These are phyloP conservation scores for Colletotrichum eremochloae DNA, from an alignment of 2,329 filamentous ascomycete species.

Conservation along the genomic window DNA sequence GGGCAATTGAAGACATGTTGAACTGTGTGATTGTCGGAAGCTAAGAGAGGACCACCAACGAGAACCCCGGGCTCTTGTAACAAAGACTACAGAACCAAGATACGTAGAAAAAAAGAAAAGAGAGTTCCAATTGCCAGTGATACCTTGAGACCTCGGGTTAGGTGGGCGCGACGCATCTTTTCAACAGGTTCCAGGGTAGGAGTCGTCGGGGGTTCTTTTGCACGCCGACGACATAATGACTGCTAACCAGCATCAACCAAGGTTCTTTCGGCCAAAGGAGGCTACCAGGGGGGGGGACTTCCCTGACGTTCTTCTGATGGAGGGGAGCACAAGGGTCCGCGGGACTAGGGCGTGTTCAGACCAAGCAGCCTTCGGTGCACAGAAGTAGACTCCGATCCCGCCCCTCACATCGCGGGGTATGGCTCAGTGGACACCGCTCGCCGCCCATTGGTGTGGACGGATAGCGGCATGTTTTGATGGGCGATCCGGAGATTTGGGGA, in stretches of 20 bases:
- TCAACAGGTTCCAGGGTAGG: slow-evolving; percentile 22
- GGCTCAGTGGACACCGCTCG: background rate
- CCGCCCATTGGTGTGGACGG: slow-evolving; percentile 32
- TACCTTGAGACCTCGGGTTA: slow-evolving; percentile 31
- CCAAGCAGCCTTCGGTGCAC: slow-evolving; percentile 12
- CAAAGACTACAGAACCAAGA: background rate
- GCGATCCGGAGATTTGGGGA: slow-evolving; percentile 16
- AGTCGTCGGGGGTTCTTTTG: slow-evolving; percentile 34
- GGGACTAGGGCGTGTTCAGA: background rate
- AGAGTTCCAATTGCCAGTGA: slow-evolving; percentile 26
- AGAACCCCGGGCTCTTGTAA: background rate
- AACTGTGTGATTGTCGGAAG: background rate
- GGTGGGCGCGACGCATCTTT: slow-evolving; percentile 41
- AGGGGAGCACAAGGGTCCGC: slow-evolving; percentile 1
- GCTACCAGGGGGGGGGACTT: background rate
- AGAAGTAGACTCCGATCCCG: slow-evolving; percentile 28
- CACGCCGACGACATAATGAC: slow-evolving; percentile 18
- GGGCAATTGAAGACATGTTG: slow-evolving; percentile 30
- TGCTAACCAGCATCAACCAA: slow-evolving; percentile 6
- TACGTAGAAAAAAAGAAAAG: background rate
- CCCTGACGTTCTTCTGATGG: slow-evolving; percentile 29
- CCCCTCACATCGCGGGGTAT: background rate
- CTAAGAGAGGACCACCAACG: background rate
- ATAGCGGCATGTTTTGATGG: slow-evolving; percentile 20
- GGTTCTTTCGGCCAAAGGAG: slow-evolving; percentile 14